Percentiles rank a stretch among this genome's conserved stretches.
These are phyloP conservation scores for Hyphopichia burtonii DNA, from an alignment of 1,139 yeast species.

Conservation along the genomic window DNA sequence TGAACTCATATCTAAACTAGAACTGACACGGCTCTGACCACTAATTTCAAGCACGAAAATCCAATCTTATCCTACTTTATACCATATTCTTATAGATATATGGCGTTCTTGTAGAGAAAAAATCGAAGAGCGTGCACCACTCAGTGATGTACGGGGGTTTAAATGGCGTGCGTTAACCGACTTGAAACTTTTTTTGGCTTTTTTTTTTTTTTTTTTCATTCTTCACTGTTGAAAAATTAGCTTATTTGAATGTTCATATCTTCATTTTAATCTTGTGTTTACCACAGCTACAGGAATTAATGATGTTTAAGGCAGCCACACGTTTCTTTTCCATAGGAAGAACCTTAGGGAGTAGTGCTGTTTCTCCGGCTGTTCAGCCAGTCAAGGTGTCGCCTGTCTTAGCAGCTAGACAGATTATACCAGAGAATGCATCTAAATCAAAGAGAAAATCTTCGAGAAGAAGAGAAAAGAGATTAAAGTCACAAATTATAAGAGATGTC, in stretches of 20 bases:
- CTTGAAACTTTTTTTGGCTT: not conserved
- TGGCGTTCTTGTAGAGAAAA: not conserved
- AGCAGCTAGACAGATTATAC: conserved; percentile 34
- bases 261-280: not conserved
- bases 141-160: not conserved
- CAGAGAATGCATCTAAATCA: conserved; percentile 26
- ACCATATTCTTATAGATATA: too few relatives aligned
- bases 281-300: too few relatives aligned
- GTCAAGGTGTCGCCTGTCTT: conserved; percentile 22
- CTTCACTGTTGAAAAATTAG: not conserved
- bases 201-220: conserved; percentile 1
- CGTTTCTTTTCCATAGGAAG: conserved; percentile 22
- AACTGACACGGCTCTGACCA: not conserved
- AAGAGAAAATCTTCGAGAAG: conserved; percentile 37
- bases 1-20: not conserved
- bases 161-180: not conserved
- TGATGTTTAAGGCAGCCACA: conserved; percentile 17
- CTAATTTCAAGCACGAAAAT: too few relatives aligned
- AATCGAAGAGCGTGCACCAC: not conserved
- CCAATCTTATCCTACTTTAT: too few relatives aligned
- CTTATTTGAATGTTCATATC: not conserved
- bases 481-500: conserved; percentile 45
- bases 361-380: conserved; percentile 1
- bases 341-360: conserved; percentile 8
- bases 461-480: conserved; percentile 42